Percentiles rank a stretch among this genome's conserved stretches.
Evolutionary conservation across 768 basidiomycete genomes (phyloP).

Genomic region (Dictyophora rubrovolvata): DNA sequence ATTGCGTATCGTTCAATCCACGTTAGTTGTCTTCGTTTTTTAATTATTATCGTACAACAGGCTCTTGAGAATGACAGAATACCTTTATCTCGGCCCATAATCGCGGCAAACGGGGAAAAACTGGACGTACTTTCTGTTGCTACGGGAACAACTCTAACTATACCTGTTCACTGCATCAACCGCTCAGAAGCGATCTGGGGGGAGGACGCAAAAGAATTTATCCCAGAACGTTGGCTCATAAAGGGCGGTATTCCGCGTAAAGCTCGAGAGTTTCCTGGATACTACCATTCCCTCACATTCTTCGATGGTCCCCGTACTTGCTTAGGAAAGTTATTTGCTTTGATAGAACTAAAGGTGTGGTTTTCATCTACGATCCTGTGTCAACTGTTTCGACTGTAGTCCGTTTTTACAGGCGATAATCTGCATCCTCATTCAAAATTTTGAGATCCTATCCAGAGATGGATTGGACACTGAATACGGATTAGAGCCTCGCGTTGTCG

Average conservation of each 20-base stretch:
- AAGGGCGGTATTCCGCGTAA: conserved; percentile 19
- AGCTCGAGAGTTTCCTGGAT: conserved; percentile 32
- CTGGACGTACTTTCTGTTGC: conserved; percentile 26
- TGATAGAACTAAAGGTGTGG: conserved; percentile 33
- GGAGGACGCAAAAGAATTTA: conserved; percentile 31
- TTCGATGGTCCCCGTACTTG: conserved; percentile 43
- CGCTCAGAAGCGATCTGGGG: conserved; percentile 39
- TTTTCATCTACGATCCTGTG: not conserved
- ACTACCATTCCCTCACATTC: conserved; percentile 42
- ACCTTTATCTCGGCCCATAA: conserved; percentile 25
- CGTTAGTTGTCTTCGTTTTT: not conserved
- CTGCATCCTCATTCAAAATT: conserved; percentile 32
- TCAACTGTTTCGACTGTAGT: not conserved
- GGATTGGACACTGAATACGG: conserved; percentile 30
- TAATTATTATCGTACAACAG: conserved; percentile 16
- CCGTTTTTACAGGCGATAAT: conserved; percentile 28
- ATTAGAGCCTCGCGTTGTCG: not conserved
- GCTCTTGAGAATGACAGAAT: conserved; percentile 29
- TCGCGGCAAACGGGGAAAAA: conserved; percentile 18
- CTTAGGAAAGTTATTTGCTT: conserved; percentile 38
- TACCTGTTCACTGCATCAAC: conserved; percentile 40
- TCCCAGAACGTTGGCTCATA: conserved; percentile 34
- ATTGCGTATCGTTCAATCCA: conserved; percentile 5
- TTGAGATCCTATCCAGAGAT: conserved; percentile 28
- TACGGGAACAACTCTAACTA: conserved; percentile 31